Evolutionary conservation across 2,329 filamentous ascomycete species (phyloP).

Genomic region (Xylariaceae sp.): DNA sequence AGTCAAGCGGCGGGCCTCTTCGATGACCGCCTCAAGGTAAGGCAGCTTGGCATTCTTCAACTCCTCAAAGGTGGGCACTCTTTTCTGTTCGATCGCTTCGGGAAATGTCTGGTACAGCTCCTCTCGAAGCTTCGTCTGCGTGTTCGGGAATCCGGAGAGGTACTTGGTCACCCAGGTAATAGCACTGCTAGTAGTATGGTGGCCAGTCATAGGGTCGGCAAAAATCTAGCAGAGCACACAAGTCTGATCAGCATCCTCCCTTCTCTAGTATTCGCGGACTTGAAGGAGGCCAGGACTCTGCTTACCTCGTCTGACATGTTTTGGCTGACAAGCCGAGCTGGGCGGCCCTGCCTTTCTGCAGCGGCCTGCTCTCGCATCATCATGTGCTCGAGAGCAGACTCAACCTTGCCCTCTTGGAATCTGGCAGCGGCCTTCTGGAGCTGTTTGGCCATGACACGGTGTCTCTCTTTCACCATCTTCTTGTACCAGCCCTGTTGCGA

Average conservation of each 20-base stretch:
- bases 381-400: neutral
- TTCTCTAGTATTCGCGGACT: too few species aligned
- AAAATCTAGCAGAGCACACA: constrained; percentile 4
- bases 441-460: neutral
- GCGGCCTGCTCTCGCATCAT: neutral
- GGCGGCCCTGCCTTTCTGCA: constrained; percentile 6
- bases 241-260: neutral
- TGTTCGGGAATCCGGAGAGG: neutral
- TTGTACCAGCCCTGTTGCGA: constrained; percentile 4
- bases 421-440: neutral
- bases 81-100: neutral
- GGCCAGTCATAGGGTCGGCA: constrained; percentile 9
- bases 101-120: neutral
- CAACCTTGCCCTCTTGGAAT: neutral
- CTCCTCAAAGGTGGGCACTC: constrained; percentile 5
- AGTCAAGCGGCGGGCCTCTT: constrained; percentile 8
- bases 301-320: constrained; percentile 1
- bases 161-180: constrained; percentile 12
- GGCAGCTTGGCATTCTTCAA: constrained; percentile 1
- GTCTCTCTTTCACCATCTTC: neutral
- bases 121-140: constrained; percentile 8
- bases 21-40: constrained; percentile 15
- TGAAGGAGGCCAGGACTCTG: too few species aligned
- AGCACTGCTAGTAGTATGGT: constrained; percentile 11
- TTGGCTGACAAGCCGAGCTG: neutral